A percentile compares a stretch with the other conserved stretches of the same genome.
These are phyloP conservation scores for Rauvolfia tetraphylla DNA, from an alignment of 257 asterid genomes.

Conservation along the genomic window DNA sequence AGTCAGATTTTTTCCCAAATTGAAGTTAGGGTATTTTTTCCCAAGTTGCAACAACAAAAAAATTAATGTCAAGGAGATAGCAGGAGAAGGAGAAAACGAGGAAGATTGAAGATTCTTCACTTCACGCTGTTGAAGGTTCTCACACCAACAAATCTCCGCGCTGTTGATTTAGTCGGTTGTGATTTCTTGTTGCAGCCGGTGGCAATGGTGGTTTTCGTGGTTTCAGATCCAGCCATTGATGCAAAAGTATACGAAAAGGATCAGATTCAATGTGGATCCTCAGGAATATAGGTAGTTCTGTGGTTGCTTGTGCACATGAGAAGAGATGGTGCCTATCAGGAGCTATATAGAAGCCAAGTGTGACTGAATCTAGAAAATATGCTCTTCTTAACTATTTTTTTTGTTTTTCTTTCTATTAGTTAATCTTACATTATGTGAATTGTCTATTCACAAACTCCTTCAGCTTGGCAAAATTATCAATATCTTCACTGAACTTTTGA, in stretches of 20 bases:
- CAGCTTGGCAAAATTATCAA: not conserved
- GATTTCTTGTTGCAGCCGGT: slow-evolving; percentile 18
- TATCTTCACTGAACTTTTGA: too few relatives aligned
- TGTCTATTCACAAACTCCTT: not conserved
- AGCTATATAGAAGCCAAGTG: slow-evolving; percentile 29
- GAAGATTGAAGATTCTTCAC: too few relatives aligned
- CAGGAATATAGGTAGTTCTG: not conserved
- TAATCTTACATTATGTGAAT: slow-evolving; percentile 16
- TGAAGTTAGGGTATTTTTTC: too few relatives aligned
- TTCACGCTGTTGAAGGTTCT: too few relatives aligned
- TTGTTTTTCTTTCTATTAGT: slow-evolving; percentile 25
- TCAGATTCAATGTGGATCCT: too few relatives aligned
- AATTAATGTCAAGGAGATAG: too few relatives aligned
- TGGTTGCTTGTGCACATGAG: slow-evolving; percentile 17
- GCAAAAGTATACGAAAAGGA: too few relatives aligned
- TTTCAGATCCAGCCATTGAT: too few relatives aligned
- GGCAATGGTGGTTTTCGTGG: slow-evolving; percentile 29
- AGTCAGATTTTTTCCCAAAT: too few relatives aligned
- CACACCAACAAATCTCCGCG: slow-evolving; percentile 70
- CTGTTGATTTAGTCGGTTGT: slow-evolving; percentile 28
- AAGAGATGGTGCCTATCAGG: not conserved
- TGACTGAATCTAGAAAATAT: slow-evolving; percentile 15
- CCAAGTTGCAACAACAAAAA: too few relatives aligned
- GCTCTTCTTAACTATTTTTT: slow-evolving; percentile 39
- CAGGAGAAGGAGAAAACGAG: too few relatives aligned